Evolutionary conservation across 257 asterid genomes (phyloP), one percentile per base, ranked within the genome.

Genomic region (Fraxinus pennsylvanica): DNA sequence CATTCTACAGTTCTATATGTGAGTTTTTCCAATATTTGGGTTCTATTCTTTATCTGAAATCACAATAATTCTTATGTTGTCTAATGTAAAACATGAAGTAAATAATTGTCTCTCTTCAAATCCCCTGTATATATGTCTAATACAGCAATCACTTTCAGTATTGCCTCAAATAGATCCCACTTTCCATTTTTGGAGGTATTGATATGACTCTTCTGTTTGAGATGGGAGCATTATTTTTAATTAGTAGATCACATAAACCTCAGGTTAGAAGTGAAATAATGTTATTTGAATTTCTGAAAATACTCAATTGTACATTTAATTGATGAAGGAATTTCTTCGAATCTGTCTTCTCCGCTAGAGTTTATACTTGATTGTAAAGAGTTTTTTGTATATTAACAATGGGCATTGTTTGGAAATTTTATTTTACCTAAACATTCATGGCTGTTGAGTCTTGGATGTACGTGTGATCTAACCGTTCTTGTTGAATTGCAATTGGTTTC

Each of bases 1-100:
- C 90, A 93, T 81, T 96, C 98, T 38, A 92, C 99, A 41, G 97
- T 96, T 47, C 83, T 96, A 82, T 96, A 91, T 88, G 98, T 93
- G 85, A 94, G 99, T 89, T 76, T 35, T 71, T 76, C 61, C 47
- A 72, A 33, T 54, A 82, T 77, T 76, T 74, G 30, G 33, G 65
- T 73, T 73, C 75, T 67, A 68, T 70, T 76, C 74, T 38, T 77
- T 80, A 14, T n/a, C 67, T 61, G 65, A 74, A 41, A 50, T 41
- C 17, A 45, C 69, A 76, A 71, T 66, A 36, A 75, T 67, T 19
- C 68, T 77, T 39, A 68, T 59, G 76, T 52, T 68, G 61, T 66
- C 78, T 68, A 80, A 52, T 79, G 30, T 59, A 54, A 72, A 73
- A 5, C 69, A 74, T 9, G 1, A 50, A 43, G 6, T 50, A n/a